Conservation (phyloP, 2,329 filamentous ascomycete genomes). For the Penicillium sp. region DNA sequence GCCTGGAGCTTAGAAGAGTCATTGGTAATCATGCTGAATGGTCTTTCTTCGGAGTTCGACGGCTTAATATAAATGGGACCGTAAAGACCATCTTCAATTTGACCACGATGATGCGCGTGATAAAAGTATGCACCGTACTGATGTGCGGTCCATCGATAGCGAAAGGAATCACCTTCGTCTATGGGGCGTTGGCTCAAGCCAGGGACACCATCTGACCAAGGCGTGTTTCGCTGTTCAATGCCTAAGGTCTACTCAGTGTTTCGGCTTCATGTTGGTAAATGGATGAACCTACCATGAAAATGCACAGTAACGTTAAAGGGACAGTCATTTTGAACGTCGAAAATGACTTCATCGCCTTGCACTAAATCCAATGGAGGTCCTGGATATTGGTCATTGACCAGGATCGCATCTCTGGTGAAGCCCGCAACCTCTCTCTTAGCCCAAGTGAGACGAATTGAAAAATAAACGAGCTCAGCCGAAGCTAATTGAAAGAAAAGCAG, state of each 20-base stretch:
- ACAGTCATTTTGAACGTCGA: slow-evolving; percentile 29
- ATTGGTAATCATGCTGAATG: slow-evolving; percentile 29
- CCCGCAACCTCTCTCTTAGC: slow-evolving; percentile 25
- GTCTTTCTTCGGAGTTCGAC: slow-evolving; percentile 22
- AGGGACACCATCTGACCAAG: slow-evolving; percentile 63
- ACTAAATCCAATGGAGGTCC: slow-evolving; percentile 27
- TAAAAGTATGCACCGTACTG: slow-evolving; percentile 64
- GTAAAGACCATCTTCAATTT: slow-evolving; percentile 62
- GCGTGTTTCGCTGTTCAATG: slow-evolving; percentile 48
- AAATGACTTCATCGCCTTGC: slow-evolving; percentile 31
- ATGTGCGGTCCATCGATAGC: slow-evolving; percentile 57
- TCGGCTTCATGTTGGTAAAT: neutral
- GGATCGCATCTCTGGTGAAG: slow-evolving; percentile 24
- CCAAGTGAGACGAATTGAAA: slow-evolving; percentile 27
- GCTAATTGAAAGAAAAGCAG: slow-evolving; percentile 15
- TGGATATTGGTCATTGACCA: slow-evolving; percentile 31
- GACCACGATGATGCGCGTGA: slow-evolving; percentile 57
- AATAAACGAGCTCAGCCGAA: slow-evolving; percentile 16
- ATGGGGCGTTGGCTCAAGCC: slow-evolving; percentile 58
- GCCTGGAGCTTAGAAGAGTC: slow-evolving; percentile 38
- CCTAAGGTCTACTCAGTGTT: slow-evolving; percentile 13
- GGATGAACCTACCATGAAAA: slow-evolving; percentile 27
- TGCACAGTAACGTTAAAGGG: slow-evolving; percentile 33
- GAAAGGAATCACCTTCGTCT: slow-evolving; percentile 49
- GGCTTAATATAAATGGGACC: slow-evolving; percentile 55